Percentiles rank a stretch among this genome's conserved stretches.
These are phyloP conservation scores for Trichoderma guizhouense DNA, from an alignment of 2,329 filamentous ascomycete species.

Conservation along the genomic window DNA sequence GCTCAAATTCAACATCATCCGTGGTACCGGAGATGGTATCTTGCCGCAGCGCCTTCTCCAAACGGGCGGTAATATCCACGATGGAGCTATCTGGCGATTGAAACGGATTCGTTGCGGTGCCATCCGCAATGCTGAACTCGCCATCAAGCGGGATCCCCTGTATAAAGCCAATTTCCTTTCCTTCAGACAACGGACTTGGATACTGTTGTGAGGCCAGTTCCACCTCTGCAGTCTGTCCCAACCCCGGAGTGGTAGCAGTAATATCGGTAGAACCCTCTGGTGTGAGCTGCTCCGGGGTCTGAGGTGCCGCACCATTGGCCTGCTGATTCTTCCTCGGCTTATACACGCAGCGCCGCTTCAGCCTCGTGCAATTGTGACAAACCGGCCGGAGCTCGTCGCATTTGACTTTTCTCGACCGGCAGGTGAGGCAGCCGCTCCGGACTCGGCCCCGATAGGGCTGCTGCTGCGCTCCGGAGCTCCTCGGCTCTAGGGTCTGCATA, in stretches of 20 bases:
- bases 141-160: neutral
- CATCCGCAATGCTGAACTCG: neutral
- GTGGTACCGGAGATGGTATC: neutral
- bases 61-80: neutral
- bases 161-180: neutral
- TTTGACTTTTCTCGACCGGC: constrained; percentile 24
- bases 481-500: neutral
- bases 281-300: neutral
- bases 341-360: constrained; percentile 21
- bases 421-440: constrained; percentile 24
- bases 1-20: neutral
- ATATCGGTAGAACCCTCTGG: neutral
- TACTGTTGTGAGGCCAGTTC: neutral
- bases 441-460: constrained; percentile 23
- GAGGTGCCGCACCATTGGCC: neutral
- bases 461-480: neutral
- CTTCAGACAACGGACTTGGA: neutral
- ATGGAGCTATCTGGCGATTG: neutral
- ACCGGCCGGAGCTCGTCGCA: constrained; percentile 22
- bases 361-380: constrained; percentile 21
- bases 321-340: constrained; percentile 14
- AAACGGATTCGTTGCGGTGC: neutral
- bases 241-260: neutral
- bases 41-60: neutral
- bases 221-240: neutral